Evolutionary conservation across 2,329 filamentous ascomycete genomes (phyloP), one percentile per base, ranked within the genome.

Genomic region (Calonectria henricotiae): DNA sequence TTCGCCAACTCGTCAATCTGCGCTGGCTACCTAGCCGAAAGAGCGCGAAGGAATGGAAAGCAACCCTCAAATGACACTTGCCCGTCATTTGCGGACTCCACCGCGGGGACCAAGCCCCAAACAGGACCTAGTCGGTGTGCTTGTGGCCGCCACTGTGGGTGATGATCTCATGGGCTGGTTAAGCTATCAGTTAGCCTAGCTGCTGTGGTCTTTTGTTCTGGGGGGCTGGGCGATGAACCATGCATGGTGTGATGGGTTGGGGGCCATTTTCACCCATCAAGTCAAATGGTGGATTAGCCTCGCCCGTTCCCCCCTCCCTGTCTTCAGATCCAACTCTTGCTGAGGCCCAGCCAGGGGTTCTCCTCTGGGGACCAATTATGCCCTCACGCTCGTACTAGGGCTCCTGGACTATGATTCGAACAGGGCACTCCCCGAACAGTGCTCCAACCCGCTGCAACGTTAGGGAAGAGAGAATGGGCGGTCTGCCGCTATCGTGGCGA

Each of bases 111-210:
- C 47, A 39, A 51, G 23, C 43, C 51, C 51, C 51, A 58, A 58
- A 58, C 51, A 5, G 46, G 35, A 46, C 37, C 61, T 64, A 61
- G 64, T 51, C 54, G 23, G 44, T 32, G 47, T 49, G 54, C 64
- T 67, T 67, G 44, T 43, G 25, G 44, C 64, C 54, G 64, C 54
- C 47, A 67, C 39, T 20, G 44, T 51, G 49, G 49, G 20, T 43
- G 27, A 62, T 51, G 64, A 67, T 67, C 64, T 67, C 64, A 67
- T 62, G 41, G 39, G 62, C 62, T 55, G 51, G 63, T 60, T 47
- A 54, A 39, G 41, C 30, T 46, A 44, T 39, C 27, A 43, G 47
- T 67, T 63, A 35, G 44, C 62, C 30, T 39, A 30, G 9, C 37
- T 61, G 55, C 55, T 61, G 55, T 37, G 39, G 23, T 41, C 44